phyloP scores from a whole-genome alignment of 2,329 filamentous ascomycete genomes.

The Paraphoma chrysanthemicola region DNA sequence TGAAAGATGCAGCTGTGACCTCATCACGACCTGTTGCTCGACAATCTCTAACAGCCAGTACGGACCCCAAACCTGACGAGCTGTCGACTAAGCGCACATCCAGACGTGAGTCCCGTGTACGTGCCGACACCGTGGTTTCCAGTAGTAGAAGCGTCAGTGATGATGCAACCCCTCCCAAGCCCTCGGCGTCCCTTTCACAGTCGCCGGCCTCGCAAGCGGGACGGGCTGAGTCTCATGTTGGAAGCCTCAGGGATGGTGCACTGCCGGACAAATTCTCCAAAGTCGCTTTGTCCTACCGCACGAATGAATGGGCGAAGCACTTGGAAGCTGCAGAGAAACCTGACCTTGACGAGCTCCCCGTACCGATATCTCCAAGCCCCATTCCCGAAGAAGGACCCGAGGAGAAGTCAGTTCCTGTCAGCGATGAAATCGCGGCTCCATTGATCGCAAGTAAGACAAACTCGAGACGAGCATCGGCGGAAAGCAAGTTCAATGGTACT shows the following conservation, averaged over 20 bases:
- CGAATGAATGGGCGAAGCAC: slow-evolving; percentile 96
- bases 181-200: slow-evolving; percentile 34
- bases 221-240: slow-evolving; percentile 50
- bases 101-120: slow-evolving; percentile 18
- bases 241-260: slow-evolving; percentile 55
- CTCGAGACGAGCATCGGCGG: slow-evolving; percentile 33
- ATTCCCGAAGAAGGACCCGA: slow-evolving; percentile 45
- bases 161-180: slow-evolving; percentile 47
- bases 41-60: slow-evolving; percentile 39
- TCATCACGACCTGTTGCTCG: slow-evolving; percentile 1
- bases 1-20: no score
- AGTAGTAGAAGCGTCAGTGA: slow-evolving; percentile 22
- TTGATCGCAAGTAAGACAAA: slow-evolving; percentile 22
- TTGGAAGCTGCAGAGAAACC: slow-evolving; percentile 78
- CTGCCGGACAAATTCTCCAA: slow-evolving; percentile 77
- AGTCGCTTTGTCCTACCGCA: slow-evolving; percentile 82
- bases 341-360: slow-evolving; percentile 66
- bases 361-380: slow-evolving; percentile 53
- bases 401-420: slow-evolving; percentile 64
- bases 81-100: slow-evolving; percentile 11
- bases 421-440: slow-evolving; percentile 33
- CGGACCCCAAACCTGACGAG: slow-evolving; percentile 35
- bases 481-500: slow-evolving; percentile 25
- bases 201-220: slow-evolving; percentile 31
- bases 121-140: slow-evolving; percentile 28